phyloP scores from a whole-genome alignment of 1,284 basidiomycete species.

The Ustilago crameri region DNA sequence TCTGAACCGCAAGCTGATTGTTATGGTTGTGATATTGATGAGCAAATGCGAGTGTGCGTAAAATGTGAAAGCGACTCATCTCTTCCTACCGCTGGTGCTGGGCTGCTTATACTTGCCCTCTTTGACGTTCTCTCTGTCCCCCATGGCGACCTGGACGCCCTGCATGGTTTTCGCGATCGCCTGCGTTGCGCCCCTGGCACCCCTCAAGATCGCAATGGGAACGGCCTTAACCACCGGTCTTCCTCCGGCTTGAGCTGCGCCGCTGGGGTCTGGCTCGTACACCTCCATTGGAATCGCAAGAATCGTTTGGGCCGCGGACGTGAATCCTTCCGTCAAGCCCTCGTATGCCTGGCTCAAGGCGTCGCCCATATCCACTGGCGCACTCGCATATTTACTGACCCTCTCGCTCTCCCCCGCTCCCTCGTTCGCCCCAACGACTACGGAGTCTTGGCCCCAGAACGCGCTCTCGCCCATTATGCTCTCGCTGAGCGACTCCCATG shows the following conservation, averaged over 20 bases:
- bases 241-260: constrained; percentile 18
- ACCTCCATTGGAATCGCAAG: constrained; percentile 99
- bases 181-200: constrained; percentile 95
- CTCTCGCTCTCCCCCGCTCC: constrained; percentile 2
- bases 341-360: constrained; percentile 90
- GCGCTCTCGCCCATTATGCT: constrained; percentile 19
- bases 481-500: constrained; percentile 30
- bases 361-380: constrained; percentile 83
- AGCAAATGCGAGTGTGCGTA: too few relatives aligned
- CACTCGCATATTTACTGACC: constrained; percentile 88
- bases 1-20: too few relatives aligned
- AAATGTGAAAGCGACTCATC: too few relatives aligned
- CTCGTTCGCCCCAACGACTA: not conserved
- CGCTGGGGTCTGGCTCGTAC: constrained; percentile 77
- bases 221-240: constrained; percentile 90
- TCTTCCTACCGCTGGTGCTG: not conserved
- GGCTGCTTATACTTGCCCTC: constrained; percentile 61
- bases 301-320: constrained; percentile 95
- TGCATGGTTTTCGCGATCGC: constrained; percentile 94
- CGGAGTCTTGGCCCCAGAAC: constrained; percentile 2
- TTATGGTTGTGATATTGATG: too few relatives aligned
- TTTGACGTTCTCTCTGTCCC: constrained; percentile 48
- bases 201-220: constrained; percentile 92
- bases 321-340: constrained; percentile 76
- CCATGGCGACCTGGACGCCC: constrained; percentile 81